Evolutionary conservation across 1,139 yeast genomes (phyloP), one percentile per base, ranked within the genome.

Genomic region (Candida sp.): DNA sequence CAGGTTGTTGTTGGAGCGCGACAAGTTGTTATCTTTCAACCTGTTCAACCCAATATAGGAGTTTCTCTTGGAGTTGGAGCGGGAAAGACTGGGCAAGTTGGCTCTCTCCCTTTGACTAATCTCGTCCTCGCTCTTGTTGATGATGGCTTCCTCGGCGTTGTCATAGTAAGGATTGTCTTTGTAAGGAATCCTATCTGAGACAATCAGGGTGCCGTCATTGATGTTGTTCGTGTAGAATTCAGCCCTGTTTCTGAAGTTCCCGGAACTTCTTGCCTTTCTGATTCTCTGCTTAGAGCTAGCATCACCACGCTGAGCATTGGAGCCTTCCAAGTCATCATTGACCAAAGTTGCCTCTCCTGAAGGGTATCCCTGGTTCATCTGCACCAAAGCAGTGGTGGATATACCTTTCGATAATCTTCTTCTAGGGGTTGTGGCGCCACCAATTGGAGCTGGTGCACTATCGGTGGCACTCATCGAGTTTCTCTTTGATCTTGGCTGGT

Each of bases 31-130:
- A 40, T 73, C 77, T 51, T 76, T 76, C 33, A 76, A 62, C 35
- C 79, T 54, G 54, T 74, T 75, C 51, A 77, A 66, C 1, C 80
- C 80, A 53, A 75, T 66, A 51, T 65, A 70, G 1, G 80, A 75
- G 54, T 65, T 73, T 11, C 66, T 61, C 4, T 68, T 54, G 4
- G 77, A 69, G 48, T 60, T 67, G 26, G 65, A 59, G 4, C 65
- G 61, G 4, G 77, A 69, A 12, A 66, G 49, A 41, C 65, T 66
- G 0, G 81, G 81, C 42, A 75, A 61, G 48, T 75, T 74, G 1
- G 80, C 69, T 34, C 67, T 70, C 33, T 65, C 66, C n/a, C 51
- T 46, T 8, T 46, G 46, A 27, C 5, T 33, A 17, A 38, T 30
- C 8, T 32, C 43, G 11, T 33, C 33, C 34, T 30, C 48, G 40